phyloP scores from a whole-genome alignment of 805 yeast genomes.

The Monosporozyma solicola region DNA sequence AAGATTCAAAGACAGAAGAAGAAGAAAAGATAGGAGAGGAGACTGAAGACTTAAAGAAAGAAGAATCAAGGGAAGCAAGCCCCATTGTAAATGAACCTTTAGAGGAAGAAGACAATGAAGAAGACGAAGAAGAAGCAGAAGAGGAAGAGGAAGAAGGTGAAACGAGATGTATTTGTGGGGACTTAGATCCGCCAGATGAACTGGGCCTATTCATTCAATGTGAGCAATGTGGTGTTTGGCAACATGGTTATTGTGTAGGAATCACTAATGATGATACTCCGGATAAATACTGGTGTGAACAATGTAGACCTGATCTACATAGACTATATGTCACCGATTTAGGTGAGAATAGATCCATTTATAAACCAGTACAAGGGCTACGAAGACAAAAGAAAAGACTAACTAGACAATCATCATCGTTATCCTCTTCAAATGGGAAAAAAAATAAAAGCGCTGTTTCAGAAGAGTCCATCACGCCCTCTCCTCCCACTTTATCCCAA shows the following conservation, averaged over 20 bases:
- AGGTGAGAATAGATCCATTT: constrained; percentile 21
- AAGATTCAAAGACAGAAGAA: too few relatives aligned
- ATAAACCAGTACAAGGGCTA: constrained; percentile 35
- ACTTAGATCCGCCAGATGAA: constrained; percentile 37
- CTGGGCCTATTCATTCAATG: constrained; percentile 71
- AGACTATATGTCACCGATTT: constrained; percentile 20
- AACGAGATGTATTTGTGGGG: constrained; percentile 39
- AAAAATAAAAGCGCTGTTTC: neutral
- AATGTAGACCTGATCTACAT: constrained; percentile 81
- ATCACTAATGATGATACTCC: constrained; percentile 62
- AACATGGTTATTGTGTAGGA: constrained; percentile 94
- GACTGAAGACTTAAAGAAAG: neutral
- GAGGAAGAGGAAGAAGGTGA: constrained; percentile 37
- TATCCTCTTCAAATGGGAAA: neutral
- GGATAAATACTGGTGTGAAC: constrained; percentile 92
- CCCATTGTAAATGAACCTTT: too few relatives aligned
- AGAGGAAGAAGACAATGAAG: neutral
- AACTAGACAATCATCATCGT: constrained; percentile 3
- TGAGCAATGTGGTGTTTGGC: constrained; percentile 93
- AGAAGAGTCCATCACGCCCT: neutral
- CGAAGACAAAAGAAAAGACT: constrained; percentile 26
- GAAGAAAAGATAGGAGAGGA: too few relatives aligned
- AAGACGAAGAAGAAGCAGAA: constrained; percentile 21
- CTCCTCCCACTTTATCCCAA: neutral
- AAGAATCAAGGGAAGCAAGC: neutral